These are phyloP conservation scores for Colletotrichum graminicola DNA, from an alignment of 2,329 filamentous ascomycete species.

Conservation along the genomic window DNA sequence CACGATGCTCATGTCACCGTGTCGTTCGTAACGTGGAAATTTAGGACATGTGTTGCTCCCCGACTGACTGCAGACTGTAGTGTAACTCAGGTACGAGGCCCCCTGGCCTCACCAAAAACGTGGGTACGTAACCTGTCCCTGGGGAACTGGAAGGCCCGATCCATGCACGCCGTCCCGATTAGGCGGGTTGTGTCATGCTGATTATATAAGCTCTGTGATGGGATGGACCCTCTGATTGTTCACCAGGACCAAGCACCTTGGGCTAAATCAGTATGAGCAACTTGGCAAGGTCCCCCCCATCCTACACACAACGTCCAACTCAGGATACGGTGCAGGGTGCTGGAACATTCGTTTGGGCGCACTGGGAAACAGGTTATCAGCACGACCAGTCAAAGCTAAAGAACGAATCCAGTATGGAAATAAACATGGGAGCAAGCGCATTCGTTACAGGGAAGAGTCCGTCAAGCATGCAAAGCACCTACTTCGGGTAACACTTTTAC, in stretches of 20 bases:
- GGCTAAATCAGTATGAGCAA: neutral
- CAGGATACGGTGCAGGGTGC: neutral
- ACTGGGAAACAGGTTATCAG: neutral
- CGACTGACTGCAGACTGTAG: slow-evolving; percentile 33
- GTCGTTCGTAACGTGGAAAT: slow-evolving; percentile 30
- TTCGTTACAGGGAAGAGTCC: neutral
- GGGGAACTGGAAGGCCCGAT: slow-evolving; percentile 28
- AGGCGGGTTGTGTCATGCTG: slow-evolving; percentile 19
- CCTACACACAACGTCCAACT: too few species aligned
- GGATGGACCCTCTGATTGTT: slow-evolving; percentile 2
- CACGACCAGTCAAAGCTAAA: too few species aligned
- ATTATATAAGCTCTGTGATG: slow-evolving; percentile 30
- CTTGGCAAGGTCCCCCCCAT: too few species aligned
- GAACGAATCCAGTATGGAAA: neutral
- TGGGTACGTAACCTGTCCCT: slow-evolving; percentile 30
- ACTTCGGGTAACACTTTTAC: too few species aligned
- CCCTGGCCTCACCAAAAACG: slow-evolving; percentile 35
- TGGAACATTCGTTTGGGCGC: neutral
- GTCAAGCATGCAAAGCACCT: neutral
- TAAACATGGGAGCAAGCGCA: neutral
- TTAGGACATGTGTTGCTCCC: slow-evolving; percentile 40
- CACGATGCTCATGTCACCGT: slow-evolving; percentile 37
- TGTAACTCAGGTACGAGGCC: slow-evolving; percentile 36
- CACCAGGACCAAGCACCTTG: neutral
- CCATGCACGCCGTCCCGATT: slow-evolving; percentile 37